These are phyloP conservation scores for Colletotrichum higginsianum DNA, from an alignment of 2,329 filamentous ascomycete species.

Conservation along the genomic window DNA sequence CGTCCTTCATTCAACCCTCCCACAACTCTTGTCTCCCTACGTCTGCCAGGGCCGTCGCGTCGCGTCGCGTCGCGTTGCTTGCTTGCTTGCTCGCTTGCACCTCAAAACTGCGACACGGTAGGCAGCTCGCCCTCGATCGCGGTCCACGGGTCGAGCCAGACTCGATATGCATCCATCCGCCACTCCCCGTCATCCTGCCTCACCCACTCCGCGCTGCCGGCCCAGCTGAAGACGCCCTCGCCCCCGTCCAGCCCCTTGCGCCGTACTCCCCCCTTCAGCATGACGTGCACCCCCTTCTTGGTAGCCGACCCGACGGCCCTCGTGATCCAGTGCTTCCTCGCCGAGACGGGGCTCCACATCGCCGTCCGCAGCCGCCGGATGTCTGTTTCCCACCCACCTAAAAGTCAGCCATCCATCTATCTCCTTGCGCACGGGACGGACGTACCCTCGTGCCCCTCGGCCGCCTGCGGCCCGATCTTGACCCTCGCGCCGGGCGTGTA, in stretches of 20 bases:
- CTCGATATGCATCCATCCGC: conserved; percentile 41
- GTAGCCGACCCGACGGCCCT: conserved; percentile 34
- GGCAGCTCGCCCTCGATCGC: conserved; percentile 33
- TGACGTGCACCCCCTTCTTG: conserved; percentile 36
- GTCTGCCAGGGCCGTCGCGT: neutral
- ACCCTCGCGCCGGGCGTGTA: conserved; percentile 36
- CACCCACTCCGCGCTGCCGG: conserved; percentile 41
- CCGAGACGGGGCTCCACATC: conserved; percentile 38
- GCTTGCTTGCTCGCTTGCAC: neutral
- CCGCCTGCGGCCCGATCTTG: conserved; percentile 30
- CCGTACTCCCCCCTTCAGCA: conserved; percentile 37
- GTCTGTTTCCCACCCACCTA: conserved; percentile 4
- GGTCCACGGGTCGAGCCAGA: conserved; percentile 40
- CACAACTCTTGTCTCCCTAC: neutral
- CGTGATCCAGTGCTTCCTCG: conserved; percentile 41
- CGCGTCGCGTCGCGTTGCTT: too few species aligned
- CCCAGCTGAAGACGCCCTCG: conserved; percentile 36
- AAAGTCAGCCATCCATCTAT: conserved; percentile 16
- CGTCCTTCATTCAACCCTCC: neutral
- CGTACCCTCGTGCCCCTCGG: conserved; percentile 32
- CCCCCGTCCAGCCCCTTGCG: conserved; percentile 32
- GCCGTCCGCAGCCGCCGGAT: conserved; percentile 34
- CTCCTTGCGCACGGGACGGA: neutral
- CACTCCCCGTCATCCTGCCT: conserved; percentile 33
- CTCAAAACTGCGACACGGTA: conserved; percentile 30